Percentiles rank a stretch among this genome's conserved stretches.
These are phyloP conservation scores for Annulohypoxylon moriforme DNA, from an alignment of 495 filamentous ascomycete genomes.

Conservation along the genomic window DNA sequence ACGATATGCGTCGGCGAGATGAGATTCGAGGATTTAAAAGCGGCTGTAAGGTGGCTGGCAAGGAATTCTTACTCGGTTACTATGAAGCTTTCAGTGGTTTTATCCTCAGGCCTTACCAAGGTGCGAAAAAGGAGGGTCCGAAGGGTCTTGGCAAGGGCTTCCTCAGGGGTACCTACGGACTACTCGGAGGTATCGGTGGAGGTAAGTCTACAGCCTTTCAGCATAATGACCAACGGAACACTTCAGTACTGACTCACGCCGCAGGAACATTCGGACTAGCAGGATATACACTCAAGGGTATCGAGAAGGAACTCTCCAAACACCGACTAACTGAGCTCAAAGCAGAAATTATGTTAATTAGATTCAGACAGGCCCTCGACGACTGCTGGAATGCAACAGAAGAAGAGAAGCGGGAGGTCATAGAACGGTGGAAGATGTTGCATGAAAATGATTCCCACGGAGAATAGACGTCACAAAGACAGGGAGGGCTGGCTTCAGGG, in stretches of 20 bases:
- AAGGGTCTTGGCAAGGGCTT: conserved; percentile 55
- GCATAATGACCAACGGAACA: neutral
- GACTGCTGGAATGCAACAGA: conserved; percentile 35
- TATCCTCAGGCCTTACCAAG: conserved; percentile 50
- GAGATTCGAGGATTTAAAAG: conserved; percentile 68
- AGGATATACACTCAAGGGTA: conserved; percentile 70
- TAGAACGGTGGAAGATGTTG: conserved; percentile 46
- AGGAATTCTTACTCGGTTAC: conserved; percentile 59
- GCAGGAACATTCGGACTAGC: conserved; percentile 61
- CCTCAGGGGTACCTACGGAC: neutral
- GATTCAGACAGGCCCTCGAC: conserved; percentile 45
- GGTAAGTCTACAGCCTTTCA: conserved; percentile 1
- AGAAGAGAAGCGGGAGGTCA: conserved; percentile 40
- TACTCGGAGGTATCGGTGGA: conserved; percentile 4
- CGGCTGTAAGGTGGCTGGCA: conserved; percentile 63
- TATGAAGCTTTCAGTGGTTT: conserved; percentile 53
- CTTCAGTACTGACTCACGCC: neutral
- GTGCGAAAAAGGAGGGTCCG: conserved; percentile 52
- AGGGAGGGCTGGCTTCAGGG: neutral
- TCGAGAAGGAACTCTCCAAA: conserved; percentile 71
- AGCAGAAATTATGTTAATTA: conserved; percentile 41
- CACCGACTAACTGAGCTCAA: conserved; percentile 43
- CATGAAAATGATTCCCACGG: neutral
- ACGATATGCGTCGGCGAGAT: conserved; percentile 62
- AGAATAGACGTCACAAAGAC: neutral